A percentile compares a stretch with the other conserved stretches of the same genome.
Conservation (phyloP, 768 basidiomycete species). For the Tulasnella sp. region DNA sequence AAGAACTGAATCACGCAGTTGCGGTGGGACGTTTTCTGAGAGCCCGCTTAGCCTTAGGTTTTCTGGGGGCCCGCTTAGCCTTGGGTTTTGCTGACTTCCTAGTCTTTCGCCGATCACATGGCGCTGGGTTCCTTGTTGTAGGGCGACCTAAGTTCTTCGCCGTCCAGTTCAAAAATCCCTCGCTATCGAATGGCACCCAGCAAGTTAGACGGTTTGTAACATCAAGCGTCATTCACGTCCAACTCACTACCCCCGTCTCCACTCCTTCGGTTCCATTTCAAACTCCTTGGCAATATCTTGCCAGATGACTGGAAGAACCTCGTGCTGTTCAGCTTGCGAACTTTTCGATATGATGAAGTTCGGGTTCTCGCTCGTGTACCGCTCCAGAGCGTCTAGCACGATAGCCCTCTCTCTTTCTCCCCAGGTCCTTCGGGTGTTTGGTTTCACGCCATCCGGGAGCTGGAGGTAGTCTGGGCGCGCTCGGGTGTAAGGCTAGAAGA, state of each 20-base stretch:
- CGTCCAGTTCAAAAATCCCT: background rate
- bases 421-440: background rate
- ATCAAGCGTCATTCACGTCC: background rate
- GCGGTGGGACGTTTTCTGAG: no score
- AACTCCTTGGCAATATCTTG: rapidly evolving
- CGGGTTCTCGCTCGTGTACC: background rate
- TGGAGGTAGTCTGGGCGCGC: background rate
- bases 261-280: background rate
- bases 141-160: background rate
- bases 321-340: background rate
- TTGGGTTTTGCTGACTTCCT: no score
- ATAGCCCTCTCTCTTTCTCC: background rate
- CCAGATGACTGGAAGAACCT: background rate
- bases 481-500: background rate
- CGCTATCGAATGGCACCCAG: background rate
- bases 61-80: no score
- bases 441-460: background rate
- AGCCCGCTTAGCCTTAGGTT: no score
- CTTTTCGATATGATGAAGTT: background rate
- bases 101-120: no score
- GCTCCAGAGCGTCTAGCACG: background rate
- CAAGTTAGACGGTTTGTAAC: background rate
- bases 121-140: background rate
- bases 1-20: no score
- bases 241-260: background rate